Evolutionary conservation across 1,139 yeast genomes (phyloP), one percentile per base, ranked within the genome.

Genomic region (Debaryomycetaceae sp.): DNA sequence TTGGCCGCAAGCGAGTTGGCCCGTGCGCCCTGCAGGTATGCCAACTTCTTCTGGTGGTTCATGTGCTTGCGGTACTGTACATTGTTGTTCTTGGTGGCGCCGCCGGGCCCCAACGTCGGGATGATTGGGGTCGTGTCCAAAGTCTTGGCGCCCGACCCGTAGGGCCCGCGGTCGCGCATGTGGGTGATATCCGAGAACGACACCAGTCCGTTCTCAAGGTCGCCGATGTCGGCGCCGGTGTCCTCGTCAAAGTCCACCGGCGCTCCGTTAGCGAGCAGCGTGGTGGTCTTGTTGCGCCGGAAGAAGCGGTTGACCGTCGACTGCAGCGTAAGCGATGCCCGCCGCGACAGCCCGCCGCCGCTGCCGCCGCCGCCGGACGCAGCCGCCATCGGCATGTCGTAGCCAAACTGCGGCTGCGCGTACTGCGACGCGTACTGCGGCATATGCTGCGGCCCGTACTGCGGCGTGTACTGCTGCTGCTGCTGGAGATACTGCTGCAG

Each of bases 111-210:
- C 9, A 82, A 35, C 0, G 85, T 79, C 7, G 93, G 93, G 25
- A 83, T 82, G 40, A 80, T 75, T 4, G 91, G 89, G 0, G 85
- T 70, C 0, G 88, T 70, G 43, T 79, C 86, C 34, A 61, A 51
- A 15, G 58, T 43, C 21, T 53, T 51, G 12, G 58, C 48, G 6
- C 58, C 49, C 25, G 59, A 56, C 2, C 81, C 81, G 46, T 79
- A 79, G 14, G 67, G 75, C 4, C 85, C 86, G 26, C 78, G 64
- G 41, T 78, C 83, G 34, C 82, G 62, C 2, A 78, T 57, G 36
- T 78, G 80, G 19, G 75, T 58, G 9, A 83, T 61, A 45, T 82
- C 89, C 40, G 75, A 75, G 41, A 79, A 76, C 0, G 85, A 71
- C 38, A 81, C 64, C 3, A 58, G 55, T 2, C 67, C 62, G 18